phyloP scores from a whole-genome alignment of 2,329 filamentous ascomycete genomes.

The Curvularia sp. region DNA sequence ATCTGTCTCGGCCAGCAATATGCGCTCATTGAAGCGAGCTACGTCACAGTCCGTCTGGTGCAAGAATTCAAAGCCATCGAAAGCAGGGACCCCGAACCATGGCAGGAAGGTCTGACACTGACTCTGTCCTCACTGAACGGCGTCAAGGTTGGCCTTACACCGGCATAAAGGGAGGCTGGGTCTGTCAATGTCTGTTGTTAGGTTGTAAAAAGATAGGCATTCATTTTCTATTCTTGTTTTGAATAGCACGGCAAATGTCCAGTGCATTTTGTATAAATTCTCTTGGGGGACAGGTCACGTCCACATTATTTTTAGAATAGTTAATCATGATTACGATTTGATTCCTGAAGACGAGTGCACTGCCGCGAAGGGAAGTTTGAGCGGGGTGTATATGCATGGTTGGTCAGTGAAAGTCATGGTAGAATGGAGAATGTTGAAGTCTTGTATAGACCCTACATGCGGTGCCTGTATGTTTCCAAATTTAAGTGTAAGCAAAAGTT shows the following conservation, averaged over 20 bases:
- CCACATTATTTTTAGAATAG: background rate
- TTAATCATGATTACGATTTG: background rate
- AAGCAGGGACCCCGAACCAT: slow-evolving; percentile 38
- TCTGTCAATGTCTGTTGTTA: background rate
- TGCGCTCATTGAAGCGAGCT: slow-evolving; percentile 47
- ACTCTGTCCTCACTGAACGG: slow-evolving; percentile 41
- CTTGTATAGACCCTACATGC: background rate
- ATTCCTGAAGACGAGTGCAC: background rate
- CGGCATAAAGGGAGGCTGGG: slow-evolving; percentile 24
- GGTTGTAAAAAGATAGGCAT: background rate
- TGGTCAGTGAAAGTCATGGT: background rate
- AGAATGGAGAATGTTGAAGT: background rate
- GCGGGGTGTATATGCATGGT: background rate
- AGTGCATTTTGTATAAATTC: background rate
- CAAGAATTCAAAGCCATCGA: slow-evolving; percentile 45
- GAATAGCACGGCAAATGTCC: background rate
- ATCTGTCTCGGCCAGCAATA: slow-evolving; percentile 51
- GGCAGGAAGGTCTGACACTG: slow-evolving; percentile 43
- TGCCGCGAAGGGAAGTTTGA: background rate
- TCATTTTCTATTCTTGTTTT: background rate
- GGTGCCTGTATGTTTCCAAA: background rate
- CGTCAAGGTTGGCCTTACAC: slow-evolving; percentile 39
- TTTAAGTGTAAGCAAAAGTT: no score
- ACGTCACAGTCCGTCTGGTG: slow-evolving; percentile 43
- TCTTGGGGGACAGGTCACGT: background rate